Evolutionary conservation across 208 protist genomes (phyloP).

Genomic region (Trichomonas gallinae): DNA sequence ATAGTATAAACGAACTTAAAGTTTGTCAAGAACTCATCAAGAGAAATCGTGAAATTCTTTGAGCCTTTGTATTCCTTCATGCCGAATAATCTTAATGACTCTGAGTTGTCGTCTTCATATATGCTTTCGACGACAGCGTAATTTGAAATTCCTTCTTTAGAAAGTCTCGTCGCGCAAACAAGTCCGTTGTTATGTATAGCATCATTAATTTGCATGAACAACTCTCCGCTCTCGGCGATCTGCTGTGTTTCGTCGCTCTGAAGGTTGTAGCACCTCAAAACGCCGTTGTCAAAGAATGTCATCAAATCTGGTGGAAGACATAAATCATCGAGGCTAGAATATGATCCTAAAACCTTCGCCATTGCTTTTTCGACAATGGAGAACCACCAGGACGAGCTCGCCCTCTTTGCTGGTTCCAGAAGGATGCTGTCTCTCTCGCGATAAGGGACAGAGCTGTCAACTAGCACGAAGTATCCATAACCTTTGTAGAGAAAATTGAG

Average conservation of each 20-base stretch:
- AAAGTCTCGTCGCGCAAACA: neutral
- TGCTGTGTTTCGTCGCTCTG: neutral
- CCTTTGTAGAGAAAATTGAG: neutral
- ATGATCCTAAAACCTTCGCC: neutral
- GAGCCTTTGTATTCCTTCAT: neutral
- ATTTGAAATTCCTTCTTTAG: neutral
- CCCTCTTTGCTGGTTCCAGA: neutral
- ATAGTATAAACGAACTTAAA: neutral
- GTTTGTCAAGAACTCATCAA: neutral
- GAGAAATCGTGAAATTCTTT: neutral
- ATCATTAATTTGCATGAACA: neutral
- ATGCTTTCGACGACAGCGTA: neutral
- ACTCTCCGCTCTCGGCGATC: neutral
- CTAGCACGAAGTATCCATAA: neutral
- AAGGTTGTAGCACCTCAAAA: neutral
- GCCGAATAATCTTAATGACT: neutral
- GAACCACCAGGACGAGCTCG: neutral
- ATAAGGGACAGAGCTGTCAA: neutral
- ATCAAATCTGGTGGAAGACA: neutral
- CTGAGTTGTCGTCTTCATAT: neutral
- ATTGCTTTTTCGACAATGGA: neutral
- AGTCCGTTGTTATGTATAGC: neutral
- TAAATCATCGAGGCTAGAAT: neutral
- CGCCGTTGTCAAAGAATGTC: neutral
- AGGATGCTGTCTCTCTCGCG: neutral